These are phyloP conservation scores for Chalciporus piperatus DNA, from an alignment of 768 basidiomycete genomes.

Conservation along the genomic window DNA sequence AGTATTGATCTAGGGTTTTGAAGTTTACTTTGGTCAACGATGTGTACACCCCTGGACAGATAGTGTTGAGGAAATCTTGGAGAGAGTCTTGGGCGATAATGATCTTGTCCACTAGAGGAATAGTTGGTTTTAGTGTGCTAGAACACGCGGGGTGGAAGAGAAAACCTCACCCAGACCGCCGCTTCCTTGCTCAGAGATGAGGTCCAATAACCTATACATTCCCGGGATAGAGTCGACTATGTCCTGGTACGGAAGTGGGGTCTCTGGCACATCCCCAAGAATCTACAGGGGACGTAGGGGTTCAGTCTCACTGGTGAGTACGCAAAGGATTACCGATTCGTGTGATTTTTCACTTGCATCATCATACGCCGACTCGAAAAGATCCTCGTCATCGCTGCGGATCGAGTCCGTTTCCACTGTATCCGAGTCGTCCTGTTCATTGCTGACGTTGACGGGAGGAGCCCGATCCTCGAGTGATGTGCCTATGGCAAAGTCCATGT, in stretches of 20 bases:
- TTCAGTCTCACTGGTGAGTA: neutral
- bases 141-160: neutral
- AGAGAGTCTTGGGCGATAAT: slow-evolving; percentile 56
- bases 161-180: slow-evolving; percentile 47
- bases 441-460: neutral
- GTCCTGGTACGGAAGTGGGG: neutral
- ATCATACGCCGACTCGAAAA: neutral
- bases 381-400: neutral
- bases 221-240: slow-evolving; percentile 34
- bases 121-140: too few species aligned
- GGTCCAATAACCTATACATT: slow-evolving; percentile 52
- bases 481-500: neutral
- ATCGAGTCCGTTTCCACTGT: neutral
- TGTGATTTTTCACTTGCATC: neutral
- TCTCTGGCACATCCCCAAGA: neutral
- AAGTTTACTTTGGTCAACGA: slow-evolving; percentile 61
- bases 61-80: slow-evolving; percentile 43
- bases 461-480: neutral
- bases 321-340: neutral
- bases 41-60: slow-evolving; percentile 50
- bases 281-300: neutral
- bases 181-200: slow-evolving; percentile 49
- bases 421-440: neutral
- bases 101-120: slow-evolving; percentile 53
- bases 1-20: slow-evolving; percentile 43